These are phyloP conservation scores for Delitschia confertaspora DNA, from an alignment of 495 filamentous ascomycete genomes.

Conservation along the genomic window DNA sequence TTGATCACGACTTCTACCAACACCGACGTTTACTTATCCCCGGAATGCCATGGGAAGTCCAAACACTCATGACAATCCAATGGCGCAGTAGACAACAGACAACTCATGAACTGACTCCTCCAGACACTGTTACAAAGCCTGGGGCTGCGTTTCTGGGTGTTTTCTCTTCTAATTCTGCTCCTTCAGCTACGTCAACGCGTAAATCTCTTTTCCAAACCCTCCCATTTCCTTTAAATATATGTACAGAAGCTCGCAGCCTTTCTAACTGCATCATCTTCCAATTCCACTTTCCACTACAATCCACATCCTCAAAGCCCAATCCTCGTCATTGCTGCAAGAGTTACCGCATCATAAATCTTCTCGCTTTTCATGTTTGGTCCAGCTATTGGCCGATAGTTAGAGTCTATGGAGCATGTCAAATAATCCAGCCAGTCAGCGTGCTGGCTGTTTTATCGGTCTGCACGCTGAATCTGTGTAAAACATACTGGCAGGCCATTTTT, in stretches of 20 bases:
- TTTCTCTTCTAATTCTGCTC: slow-evolving; percentile 16
- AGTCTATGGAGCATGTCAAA: slow-evolving; percentile 18
- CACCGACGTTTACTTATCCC: too few species aligned
- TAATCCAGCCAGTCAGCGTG: slow-evolving; percentile 2
- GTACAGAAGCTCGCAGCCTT: too few species aligned
- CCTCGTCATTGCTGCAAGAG: slow-evolving; percentile 23
- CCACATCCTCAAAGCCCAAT: slow-evolving; percentile 9
- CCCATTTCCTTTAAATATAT: neutral
- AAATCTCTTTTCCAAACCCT: neutral
- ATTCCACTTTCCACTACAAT: slow-evolving; percentile 12
- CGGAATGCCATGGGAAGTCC: too few species aligned
- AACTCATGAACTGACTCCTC: too few species aligned
- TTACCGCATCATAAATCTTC: slow-evolving; percentile 22
- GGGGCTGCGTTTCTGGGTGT: slow-evolving; percentile 4
- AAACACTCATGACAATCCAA: too few species aligned
- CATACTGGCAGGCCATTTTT: slow-evolving; percentile 4
- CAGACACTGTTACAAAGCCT: too few species aligned
- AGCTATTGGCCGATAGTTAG: slow-evolving; percentile 18
- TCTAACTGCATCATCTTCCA: slow-evolving; percentile 25
- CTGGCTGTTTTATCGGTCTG: neutral
- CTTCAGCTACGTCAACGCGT: slow-evolving; percentile 20
- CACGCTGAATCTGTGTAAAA: slow-evolving; percentile 1
- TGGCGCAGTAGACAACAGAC: too few species aligned
- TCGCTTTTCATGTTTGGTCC: slow-evolving; percentile 22
- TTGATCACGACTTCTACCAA: too few species aligned